Conservation (phyloP, 495 filamentous ascomycete genomes). For the Aspergillus haitiensis region DNA sequence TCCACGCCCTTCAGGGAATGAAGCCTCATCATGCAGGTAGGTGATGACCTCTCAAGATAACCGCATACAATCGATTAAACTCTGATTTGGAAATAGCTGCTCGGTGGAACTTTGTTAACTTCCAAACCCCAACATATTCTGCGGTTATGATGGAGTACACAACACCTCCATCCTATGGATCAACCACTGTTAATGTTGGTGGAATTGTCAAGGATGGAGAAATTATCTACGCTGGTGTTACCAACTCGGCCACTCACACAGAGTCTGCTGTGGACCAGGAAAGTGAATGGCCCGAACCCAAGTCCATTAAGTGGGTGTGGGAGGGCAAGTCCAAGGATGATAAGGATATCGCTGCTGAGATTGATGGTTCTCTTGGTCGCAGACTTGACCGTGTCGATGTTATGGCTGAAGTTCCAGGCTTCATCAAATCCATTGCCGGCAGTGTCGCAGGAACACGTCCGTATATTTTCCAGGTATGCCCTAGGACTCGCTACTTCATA, state of each 20-base stretch:
- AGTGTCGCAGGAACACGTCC: slow-evolving; percentile 86
- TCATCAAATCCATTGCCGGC: slow-evolving; percentile 90
- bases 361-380: slow-evolving; percentile 69
- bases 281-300: slow-evolving; percentile 88
- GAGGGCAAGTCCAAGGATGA: slow-evolving; percentile 74
- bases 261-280: slow-evolving; percentile 66
- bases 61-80: slow-evolving; percentile 9
- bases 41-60: slow-evolving; percentile 15
- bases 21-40: slow-evolving; percentile 94
- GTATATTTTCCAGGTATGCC: slow-evolving; percentile 88
- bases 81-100: slow-evolving; percentile 56
- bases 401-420: slow-evolving; percentile 92
- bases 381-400: slow-evolving; percentile 86
- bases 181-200: slow-evolving; percentile 81
- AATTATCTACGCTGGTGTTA: slow-evolving; percentile 70
- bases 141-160: slow-evolving; percentile 95
- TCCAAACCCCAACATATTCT: slow-evolving; percentile 82
- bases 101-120: slow-evolving; percentile 90
- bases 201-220: slow-evolving; percentile 78
- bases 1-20: slow-evolving; percentile 92
- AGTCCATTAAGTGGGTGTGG: slow-evolving; percentile 74
- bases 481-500: slow-evolving; percentile 1
- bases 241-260: slow-evolving; percentile 63
- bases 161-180: slow-evolving; percentile 92
- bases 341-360: slow-evolving; percentile 62